These are phyloP conservation scores for Ustilago esculenta DNA, from an alignment of 1,284 basidiomycete species.

Conservation along the genomic window DNA sequence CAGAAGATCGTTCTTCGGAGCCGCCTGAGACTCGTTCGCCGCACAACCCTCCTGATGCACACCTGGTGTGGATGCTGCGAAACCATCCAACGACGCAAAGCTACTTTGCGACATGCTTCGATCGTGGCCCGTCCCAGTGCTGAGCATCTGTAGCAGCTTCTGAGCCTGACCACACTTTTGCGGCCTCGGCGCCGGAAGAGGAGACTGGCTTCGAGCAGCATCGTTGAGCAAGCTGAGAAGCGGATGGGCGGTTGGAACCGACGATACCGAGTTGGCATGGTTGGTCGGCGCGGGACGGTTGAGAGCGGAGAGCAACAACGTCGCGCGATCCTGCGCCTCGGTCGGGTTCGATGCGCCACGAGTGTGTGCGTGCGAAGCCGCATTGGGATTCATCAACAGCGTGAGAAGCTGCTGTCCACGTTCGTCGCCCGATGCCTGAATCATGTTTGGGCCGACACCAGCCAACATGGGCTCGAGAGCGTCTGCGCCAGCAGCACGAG, in stretches of 20 bases:
- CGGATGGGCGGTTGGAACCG: conserved; percentile 5
- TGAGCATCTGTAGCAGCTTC: conserved; percentile 56
- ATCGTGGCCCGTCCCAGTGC: conserved; percentile 31
- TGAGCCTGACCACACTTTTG: conserved; percentile 52
- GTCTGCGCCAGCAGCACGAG: conserved; percentile 3
- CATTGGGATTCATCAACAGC: conserved; percentile 32
- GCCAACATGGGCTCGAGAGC: conserved; percentile 31
- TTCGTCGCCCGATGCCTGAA: conserved; percentile 45
- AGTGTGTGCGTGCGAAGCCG: conserved; percentile 10
- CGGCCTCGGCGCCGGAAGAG: conserved; percentile 53
- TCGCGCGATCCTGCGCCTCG: conserved; percentile 29
- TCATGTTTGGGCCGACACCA: conserved; percentile 44
- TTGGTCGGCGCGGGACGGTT: conserved; percentile 8
- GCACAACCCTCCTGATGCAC: conserved; percentile 14
- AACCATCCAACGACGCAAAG: conserved; percentile 26
- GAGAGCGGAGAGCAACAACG: conserved; percentile 35
- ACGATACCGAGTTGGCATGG: conserved; percentile 1
- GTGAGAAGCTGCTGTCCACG: conserved; percentile 49
- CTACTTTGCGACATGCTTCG: conserved; percentile 37
- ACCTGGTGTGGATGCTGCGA: conserved; percentile 3
- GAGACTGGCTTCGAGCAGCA: conserved; percentile 45
- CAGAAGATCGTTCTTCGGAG: conserved; percentile 38
- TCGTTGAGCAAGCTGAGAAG: conserved; percentile 47
- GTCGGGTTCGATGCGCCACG: not conserved
- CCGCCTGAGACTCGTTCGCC: conserved; percentile 14